Conservation (phyloP, 2,329 filamentous ascomycete species). For the Pseudogymnoascus sp. region DNA sequence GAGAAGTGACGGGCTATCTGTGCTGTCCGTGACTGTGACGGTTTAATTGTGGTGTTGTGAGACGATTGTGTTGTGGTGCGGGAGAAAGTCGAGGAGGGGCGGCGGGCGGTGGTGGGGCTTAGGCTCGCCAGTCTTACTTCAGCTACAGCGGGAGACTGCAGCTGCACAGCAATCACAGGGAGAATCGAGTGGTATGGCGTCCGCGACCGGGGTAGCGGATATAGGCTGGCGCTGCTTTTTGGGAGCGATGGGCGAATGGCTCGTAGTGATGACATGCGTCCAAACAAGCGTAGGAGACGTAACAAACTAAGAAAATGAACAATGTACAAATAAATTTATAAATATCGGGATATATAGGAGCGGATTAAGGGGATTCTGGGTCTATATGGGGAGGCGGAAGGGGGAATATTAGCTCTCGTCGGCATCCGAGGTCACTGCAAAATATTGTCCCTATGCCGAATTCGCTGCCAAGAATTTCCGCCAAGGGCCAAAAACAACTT, state of each 20-base stretch:
- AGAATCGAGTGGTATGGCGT: constrained; percentile 1
- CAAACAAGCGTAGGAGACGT: constrained; percentile 13
- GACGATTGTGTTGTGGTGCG: constrained; percentile 12
- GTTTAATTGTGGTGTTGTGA: constrained; percentile 12
- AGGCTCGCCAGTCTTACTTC: constrained; percentile 11
- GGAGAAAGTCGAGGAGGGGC: constrained; percentile 17
- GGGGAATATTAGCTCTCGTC: not conserved
- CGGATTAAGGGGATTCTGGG: not conserved
- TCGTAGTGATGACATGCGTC: constrained; percentile 32
- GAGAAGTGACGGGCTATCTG: constrained; percentile 41
- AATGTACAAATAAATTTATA: not conserved
- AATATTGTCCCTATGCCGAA: not conserved
- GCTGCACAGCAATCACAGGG: constrained; percentile 3
- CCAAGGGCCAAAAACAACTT: not conserved
- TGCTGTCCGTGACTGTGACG: constrained; percentile 25
- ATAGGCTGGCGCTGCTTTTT: not conserved
- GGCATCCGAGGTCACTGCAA: not conserved
- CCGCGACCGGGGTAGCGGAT: not conserved
- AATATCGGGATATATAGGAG: constrained; percentile 4
- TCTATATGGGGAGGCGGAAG: not conserved
- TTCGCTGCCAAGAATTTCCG: not conserved
- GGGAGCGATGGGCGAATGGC: not conserved
- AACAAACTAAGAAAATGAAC: not conserved
- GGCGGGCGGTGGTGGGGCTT: constrained; percentile 12
- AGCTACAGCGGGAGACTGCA: constrained; percentile 5